Percentiles rank a stretch among this genome's conserved stretches.
phyloP scores from a whole-genome alignment of 306 rosid genomes.

The Abrus precatorius region DNA sequence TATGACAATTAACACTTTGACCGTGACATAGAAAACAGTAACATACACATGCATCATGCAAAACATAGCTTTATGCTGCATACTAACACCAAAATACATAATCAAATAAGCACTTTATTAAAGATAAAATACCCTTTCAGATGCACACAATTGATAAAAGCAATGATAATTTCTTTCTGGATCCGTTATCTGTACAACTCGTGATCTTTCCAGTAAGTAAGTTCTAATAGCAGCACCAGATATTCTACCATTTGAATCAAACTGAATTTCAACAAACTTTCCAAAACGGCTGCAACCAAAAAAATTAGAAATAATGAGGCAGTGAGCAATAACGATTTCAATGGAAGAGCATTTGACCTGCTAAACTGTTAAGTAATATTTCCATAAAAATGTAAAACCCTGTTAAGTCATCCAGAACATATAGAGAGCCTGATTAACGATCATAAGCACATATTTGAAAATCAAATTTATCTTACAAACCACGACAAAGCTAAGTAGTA shows the following conservation, averaged over 20 bases:
- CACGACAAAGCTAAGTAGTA: constrained; percentile 18
- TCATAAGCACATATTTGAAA: constrained; percentile 18
- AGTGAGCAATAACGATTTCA: constrained; percentile 6
- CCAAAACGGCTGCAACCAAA: constrained; percentile 79
- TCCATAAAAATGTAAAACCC: constrained; percentile 7
- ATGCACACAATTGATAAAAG: constrained; percentile 88
- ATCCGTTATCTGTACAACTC: constrained; percentile 87
- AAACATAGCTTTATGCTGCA: constrained; percentile 16
- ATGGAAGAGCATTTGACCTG: background rate
- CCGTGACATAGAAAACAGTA: constrained; percentile 14
- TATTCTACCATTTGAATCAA: constrained; percentile 89
- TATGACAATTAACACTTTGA: constrained; percentile 34
- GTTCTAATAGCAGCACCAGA: constrained; percentile 95
- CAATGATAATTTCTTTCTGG: constrained; percentile 94
- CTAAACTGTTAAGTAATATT: background rate
- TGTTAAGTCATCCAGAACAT: constrained; percentile 3
- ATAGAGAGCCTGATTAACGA: constrained; percentile 14
- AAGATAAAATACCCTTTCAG: constrained; percentile 69
- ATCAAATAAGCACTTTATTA: constrained; percentile 1
- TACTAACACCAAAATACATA: constrained; percentile 4
- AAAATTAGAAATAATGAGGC: constrained; percentile 30
- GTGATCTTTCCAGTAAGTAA: constrained; percentile 85
- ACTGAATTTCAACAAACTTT: constrained; percentile 92
- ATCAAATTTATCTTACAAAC: constrained; percentile 10
- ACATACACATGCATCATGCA: constrained; percentile 10